These are phyloP conservation scores for Epichloe baconii DNA, from an alignment of 2,329 filamentous ascomycete genomes.

Conservation along the genomic window DNA sequence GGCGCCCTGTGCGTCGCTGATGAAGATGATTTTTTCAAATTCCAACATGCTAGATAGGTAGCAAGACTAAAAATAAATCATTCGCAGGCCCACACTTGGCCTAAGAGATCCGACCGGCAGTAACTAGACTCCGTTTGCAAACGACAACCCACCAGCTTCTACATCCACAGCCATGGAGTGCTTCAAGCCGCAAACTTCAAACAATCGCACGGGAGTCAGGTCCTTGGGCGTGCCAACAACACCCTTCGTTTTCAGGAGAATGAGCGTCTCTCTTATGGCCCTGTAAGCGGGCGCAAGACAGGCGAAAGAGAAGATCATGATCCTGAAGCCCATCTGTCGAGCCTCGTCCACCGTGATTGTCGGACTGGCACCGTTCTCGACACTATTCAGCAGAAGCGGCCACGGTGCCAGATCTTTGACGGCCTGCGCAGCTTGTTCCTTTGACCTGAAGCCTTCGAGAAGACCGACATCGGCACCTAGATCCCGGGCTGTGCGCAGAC, in stretches of 20 bases:
- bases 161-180: slow-evolving; percentile 36
- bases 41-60: too few relatives aligned
- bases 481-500: slow-evolving; percentile 36
- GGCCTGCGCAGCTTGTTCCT: slow-evolving; percentile 34
- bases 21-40: too few relatives aligned
- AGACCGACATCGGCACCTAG: slow-evolving; percentile 47
- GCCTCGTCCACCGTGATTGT: slow-evolving; percentile 40
- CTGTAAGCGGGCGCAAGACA: slow-evolving; percentile 34
- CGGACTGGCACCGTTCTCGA: slow-evolving; percentile 43
- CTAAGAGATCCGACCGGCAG: neutral
- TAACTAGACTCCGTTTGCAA: slow-evolving; percentile 5
- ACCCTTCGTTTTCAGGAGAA: slow-evolving; percentile 27
- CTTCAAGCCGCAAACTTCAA: slow-evolving; percentile 38
- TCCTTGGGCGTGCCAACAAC: slow-evolving; percentile 25
- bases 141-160: slow-evolving; percentile 10
- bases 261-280: slow-evolving; percentile 27
- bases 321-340: slow-evolving; percentile 40
- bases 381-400: slow-evolving; percentile 44
- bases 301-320: slow-evolving; percentile 35
- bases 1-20: too few relatives aligned
- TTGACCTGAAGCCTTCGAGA: slow-evolving; percentile 42
- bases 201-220: slow-evolving; percentile 33
- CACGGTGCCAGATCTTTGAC: slow-evolving; percentile 33
- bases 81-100: neutral
- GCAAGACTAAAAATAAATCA: neutral